A percentile compares a stretch with the other conserved stretches of the same genome.
Conservation (phyloP, 2,329 filamentous ascomycete genomes). For the Colletotrichum viniferum region DNA sequence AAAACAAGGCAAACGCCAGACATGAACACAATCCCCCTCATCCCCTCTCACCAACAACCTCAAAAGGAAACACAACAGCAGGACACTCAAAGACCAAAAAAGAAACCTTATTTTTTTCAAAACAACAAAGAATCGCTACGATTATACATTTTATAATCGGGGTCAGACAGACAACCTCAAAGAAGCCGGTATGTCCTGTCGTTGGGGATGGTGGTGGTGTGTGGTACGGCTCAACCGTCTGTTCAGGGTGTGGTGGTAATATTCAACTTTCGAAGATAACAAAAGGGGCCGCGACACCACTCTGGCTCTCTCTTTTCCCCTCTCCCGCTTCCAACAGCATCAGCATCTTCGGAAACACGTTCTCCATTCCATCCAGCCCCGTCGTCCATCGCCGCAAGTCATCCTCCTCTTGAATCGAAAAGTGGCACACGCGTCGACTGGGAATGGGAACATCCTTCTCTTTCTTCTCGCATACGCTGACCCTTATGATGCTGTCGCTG, state of each 20-base stretch:
- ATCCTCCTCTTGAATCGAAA: not conserved
- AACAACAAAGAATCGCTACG: constrained; percentile 1
- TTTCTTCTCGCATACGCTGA: not conserved
- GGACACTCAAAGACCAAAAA: not conserved
- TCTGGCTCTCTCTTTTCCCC: not conserved
- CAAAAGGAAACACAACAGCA: not conserved
- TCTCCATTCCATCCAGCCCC: not conserved
- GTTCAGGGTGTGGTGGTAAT: not conserved
- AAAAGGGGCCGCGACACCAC: not conserved
- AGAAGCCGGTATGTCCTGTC: not conserved
- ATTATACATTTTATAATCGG: constrained; percentile 20
- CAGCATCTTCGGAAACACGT: not conserved
- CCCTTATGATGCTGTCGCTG: not conserved
- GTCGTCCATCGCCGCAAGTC: not conserved
- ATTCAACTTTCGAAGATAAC: not conserved
- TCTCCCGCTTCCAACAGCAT: not conserved
- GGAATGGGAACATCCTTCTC: not conserved
- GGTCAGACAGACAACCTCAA: not conserved
- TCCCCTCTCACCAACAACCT: not conserved
- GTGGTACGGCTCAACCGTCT: constrained; percentile 7
- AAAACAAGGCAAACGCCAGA: not conserved
- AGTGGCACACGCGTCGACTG: not conserved
- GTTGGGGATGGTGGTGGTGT: not conserved
- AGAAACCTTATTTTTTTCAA: not conserved
- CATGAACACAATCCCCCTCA: not conserved